Percentiles rank a stretch among this genome's conserved stretches.
phyloP scores from a whole-genome alignment of 768 basidiomycete genomes.

The Mycena galericulata region DNA sequence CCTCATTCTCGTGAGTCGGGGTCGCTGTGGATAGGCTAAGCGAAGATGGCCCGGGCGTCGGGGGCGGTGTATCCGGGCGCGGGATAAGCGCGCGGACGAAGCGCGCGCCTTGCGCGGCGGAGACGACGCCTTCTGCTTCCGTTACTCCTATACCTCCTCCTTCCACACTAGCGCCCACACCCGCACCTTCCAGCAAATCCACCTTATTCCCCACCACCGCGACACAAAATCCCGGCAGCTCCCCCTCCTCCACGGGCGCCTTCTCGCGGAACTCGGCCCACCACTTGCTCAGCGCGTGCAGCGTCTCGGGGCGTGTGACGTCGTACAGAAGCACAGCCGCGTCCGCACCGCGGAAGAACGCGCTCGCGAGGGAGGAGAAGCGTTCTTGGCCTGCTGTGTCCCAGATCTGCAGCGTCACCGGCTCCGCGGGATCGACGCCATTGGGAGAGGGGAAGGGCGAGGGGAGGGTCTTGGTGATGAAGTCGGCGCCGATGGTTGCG shows the following conservation, averaged over 20 bases:
- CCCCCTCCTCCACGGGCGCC: conserved; percentile 76
- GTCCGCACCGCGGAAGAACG: conserved; percentile 89
- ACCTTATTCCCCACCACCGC: conserved; percentile 86
- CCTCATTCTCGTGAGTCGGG: no score
- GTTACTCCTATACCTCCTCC: neutral
- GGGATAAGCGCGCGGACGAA: conserved; percentile 74
- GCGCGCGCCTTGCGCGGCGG: conserved; percentile 57
- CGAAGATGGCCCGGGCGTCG: conserved; percentile 26
- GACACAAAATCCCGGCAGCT: conserved; percentile 67
- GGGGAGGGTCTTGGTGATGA: conserved; percentile 80
- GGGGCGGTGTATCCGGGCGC: conserved; percentile 33
- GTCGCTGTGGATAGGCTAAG: no score
- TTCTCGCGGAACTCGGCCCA: conserved; percentile 80
- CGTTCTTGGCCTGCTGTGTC: conserved; percentile 92
- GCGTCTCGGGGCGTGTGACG: conserved; percentile 73
- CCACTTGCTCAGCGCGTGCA: conserved; percentile 74
- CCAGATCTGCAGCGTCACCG: conserved; percentile 57
- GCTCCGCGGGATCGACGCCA: conserved; percentile 61
- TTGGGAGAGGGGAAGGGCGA: conserved; percentile 43
- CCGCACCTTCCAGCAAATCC: conserved; percentile 59
- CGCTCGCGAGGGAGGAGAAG: conserved; percentile 83
- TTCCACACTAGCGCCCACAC: neutral
- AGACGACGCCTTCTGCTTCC: conserved; percentile 39
- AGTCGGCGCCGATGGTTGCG: conserved; percentile 92
- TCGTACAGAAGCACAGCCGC: conserved; percentile 87